Percentiles rank a stretch among this genome's conserved stretches.
Evolutionary conservation across 192 early-diverging fungal genomes (phyloP).

Genomic region (Coemansia sp.): DNA sequence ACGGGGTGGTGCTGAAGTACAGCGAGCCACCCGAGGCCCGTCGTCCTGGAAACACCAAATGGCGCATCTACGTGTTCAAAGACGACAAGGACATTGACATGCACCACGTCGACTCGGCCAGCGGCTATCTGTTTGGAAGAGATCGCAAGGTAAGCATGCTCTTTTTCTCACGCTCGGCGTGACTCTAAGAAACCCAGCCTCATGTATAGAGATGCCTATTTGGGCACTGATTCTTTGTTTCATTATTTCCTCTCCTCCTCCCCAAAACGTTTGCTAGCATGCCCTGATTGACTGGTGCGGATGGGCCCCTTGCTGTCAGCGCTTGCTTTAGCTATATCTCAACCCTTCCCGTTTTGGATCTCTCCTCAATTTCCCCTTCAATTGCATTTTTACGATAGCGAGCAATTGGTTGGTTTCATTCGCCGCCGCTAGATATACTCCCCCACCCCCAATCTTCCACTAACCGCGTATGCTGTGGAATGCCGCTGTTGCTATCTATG

Average conservation of each 20-base stretch:
- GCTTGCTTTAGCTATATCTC: neutral
- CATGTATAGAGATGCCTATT: too few relatives aligned
- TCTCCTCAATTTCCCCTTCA: too few relatives aligned
- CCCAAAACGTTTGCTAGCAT: neutral
- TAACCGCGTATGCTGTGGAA: neutral
- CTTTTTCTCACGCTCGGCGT: conserved; percentile 10
- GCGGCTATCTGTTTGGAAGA: conserved; percentile 84
- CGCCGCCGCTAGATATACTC: neutral
- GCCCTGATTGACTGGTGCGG: neutral
- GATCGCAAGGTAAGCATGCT: conserved; percentile 65
- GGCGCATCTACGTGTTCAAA: conserved; percentile 94
- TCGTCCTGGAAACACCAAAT: conserved; percentile 62
- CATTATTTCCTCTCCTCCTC: neutral
- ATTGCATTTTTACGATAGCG: neutral
- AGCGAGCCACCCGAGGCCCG: conserved; percentile 89
- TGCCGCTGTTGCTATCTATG: neutral
- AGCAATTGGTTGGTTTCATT: neutral
- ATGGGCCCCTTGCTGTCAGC: neutral
- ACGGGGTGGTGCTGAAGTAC: conserved; percentile 88
- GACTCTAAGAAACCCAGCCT: too few relatives aligned
- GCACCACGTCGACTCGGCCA: conserved; percentile 81
- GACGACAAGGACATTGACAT: conserved; percentile 85
- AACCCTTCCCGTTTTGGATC: neutral
- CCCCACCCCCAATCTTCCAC: neutral
- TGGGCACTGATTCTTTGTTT: neutral